These are phyloP conservation scores for Daldinia sp. DNA, from an alignment of 2,329 filamentous ascomycete genomes.

Conservation along the genomic window DNA sequence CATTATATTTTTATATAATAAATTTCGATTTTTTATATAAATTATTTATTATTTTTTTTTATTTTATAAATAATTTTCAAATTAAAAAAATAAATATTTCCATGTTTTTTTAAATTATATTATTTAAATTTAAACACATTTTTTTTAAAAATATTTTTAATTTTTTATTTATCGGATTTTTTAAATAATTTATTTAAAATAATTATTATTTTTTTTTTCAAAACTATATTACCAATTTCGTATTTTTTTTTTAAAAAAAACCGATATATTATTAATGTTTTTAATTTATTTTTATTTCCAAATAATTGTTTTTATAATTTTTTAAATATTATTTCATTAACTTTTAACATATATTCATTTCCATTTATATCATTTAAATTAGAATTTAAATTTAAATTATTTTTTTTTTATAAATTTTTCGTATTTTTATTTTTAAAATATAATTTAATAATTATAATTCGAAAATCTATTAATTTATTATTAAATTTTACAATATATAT, in stretches of 20 bases:
- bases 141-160: slow-evolving; percentile 4
- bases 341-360: background rate
- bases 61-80: slow-evolving; percentile 4
- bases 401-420: background rate
- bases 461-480: background rate
- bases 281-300: background rate
- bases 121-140: slow-evolving; percentile 2
- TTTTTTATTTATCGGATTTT: background rate
- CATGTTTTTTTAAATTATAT: slow-evolving; percentile 5
- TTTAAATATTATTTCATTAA: background rate
- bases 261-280: background rate
- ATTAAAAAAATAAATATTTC: background rate
- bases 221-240: slow-evolving; percentile 3
- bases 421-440: background rate
- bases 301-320: background rate
- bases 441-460: background rate
- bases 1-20: slow-evolving; percentile 10
- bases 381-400: background rate
- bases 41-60: too few relatives aligned
- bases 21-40: slow-evolving; percentile 1
- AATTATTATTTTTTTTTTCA: slow-evolving; percentile 3
- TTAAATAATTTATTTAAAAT: slow-evolving; percentile 4
- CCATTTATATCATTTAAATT: background rate
- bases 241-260: background rate
- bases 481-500: background rate